Evolutionary conservation across 2,329 filamentous ascomycete genomes (phyloP), one percentile per base, ranked within the genome.

Genomic region (Gyromitra esculenta): DNA sequence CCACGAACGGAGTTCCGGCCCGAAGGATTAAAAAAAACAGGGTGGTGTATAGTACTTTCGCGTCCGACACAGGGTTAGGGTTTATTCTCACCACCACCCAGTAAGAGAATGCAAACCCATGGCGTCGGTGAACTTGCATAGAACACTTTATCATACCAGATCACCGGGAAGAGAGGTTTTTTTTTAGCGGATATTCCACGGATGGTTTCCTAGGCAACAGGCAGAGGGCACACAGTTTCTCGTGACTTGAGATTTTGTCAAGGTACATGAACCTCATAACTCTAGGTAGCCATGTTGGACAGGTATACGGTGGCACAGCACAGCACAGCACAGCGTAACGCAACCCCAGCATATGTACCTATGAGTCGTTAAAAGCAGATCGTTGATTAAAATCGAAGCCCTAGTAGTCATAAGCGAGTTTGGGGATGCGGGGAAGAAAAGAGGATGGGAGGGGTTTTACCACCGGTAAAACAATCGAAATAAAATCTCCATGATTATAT

Each of bases 81-180:
- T 56, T 75, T 57, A 31, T 31, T 31, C 2, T 4, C 25, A 31
- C 25, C 4, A 21, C 43, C 18, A 18, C 56, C 35, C n/a, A 43
- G 13, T 37, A 60, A 68, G 54, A 67, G 35, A 9, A 41, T 11
- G 56, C n/a, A 68, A 52, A 31, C 52, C 52, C 70, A 72, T 65
- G 59, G 69, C 69, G 59, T 72, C 60, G 69, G 60, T 65, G 59
- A 63, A 39, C n/a, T 62, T 71, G 68, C 68, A 62, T 67, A 35
- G 60, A 67, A 71, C 45, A 71, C 67, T 71, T 35, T 57, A 73
- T 60, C 15, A 65, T 66, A 73, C 62, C 69, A 48, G 31, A 57
- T 15, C 41, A 39, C 62, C 35, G 70, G 62, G 70, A 73, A 21
- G 37, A 45, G 43, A 41, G 41, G 41, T 25, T 41, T 62, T 35